A percentile compares a stretch with the other conserved stretches of the same genome.
These are phyloP conservation scores for Monilinia fructigena DNA, from an alignment of 2,329 filamentous ascomycete species.

Conservation along the genomic window DNA sequence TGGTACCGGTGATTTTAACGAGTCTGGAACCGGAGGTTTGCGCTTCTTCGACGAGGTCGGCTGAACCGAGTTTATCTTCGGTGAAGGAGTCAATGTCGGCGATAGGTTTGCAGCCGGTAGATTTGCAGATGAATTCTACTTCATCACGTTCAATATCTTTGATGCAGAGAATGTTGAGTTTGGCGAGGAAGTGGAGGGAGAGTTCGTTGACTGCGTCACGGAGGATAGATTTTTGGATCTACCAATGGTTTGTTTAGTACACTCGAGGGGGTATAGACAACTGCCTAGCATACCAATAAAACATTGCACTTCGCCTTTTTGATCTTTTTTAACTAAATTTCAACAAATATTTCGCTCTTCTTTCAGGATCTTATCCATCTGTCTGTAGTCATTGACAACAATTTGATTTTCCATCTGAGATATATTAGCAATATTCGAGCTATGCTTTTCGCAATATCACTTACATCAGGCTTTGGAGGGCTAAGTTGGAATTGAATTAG, in stretches of 20 bases:
- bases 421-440: conserved; percentile 27
- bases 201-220: conserved; percentile 97
- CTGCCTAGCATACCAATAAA: conserved; percentile 16
- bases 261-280: neutral
- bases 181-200: conserved; percentile 94
- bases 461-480: conserved; percentile 92
- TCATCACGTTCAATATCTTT: conserved; percentile 99
- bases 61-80: conserved; percentile 93
- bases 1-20: conserved; percentile 92
- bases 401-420: conserved; percentile 97
- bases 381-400: conserved; percentile 97
- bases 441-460: conserved; percentile 35
- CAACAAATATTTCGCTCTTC: conserved; percentile 94
- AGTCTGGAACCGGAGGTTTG: conserved; percentile 85
- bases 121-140: conserved; percentile 99
- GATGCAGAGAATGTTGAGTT: conserved; percentile 90
- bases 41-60: conserved; percentile 91
- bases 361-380: conserved; percentile 99
- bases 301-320: conserved; percentile 99
- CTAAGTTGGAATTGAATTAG: conserved; percentile 98
- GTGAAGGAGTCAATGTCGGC: conserved; percentile 98
- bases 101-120: conserved; percentile 96
- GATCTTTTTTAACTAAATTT: conserved; percentile 99
- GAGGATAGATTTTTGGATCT: conserved; percentile 98
- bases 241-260: conserved; percentile 48